Conservation (phyloP, 2,329 filamentous ascomycete species). For the Ceratocystis cacaofunesta region DNA sequence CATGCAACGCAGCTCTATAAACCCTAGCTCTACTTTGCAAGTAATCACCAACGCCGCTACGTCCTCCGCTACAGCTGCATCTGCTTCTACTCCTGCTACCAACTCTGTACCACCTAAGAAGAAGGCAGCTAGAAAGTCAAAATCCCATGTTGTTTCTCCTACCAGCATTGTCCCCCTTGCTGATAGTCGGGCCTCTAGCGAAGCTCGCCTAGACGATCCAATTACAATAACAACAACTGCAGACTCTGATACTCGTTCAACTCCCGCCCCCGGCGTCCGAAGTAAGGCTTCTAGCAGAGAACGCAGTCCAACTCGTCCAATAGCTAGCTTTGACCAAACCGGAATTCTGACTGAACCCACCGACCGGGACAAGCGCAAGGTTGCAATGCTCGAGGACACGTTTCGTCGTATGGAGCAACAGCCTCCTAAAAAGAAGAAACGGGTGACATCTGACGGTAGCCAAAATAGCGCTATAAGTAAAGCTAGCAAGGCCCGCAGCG, state of each 20-base stretch:
- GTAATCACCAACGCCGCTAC: slow-evolving; percentile 16
- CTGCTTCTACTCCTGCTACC: not conserved
- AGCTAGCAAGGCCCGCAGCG: not conserved
- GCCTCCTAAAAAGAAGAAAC: slow-evolving; percentile 44
- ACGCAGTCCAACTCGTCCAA: slow-evolving; percentile 40
- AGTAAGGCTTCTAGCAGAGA: slow-evolving; percentile 55
- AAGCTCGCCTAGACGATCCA: slow-evolving; percentile 42
- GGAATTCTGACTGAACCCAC: slow-evolving; percentile 49
- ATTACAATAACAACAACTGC: slow-evolving; percentile 5
- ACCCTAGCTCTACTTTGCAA: slow-evolving; percentile 11
- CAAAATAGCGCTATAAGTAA: slow-evolving; percentile 20
- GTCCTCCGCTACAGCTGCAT: not conserved
- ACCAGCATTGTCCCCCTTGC: slow-evolving; percentile 47
- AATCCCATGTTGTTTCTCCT: slow-evolving; percentile 42
- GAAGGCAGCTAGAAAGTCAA: slow-evolving; percentile 41
- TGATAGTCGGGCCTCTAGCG: slow-evolving; percentile 49
- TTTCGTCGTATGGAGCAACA: slow-evolving; percentile 48
- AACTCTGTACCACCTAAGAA: slow-evolving; percentile 21
- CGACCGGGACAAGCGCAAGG: slow-evolving; percentile 52
- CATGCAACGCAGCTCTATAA: slow-evolving; percentile 25
- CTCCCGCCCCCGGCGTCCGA: slow-evolving; percentile 36
- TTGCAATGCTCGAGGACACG: slow-evolving; percentile 49
- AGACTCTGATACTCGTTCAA: slow-evolving; percentile 38
- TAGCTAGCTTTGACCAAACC: slow-evolving; percentile 44
- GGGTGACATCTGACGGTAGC: slow-evolving; percentile 41